Evolutionary conservation across 306 rosid species (phyloP), one percentile per base, ranked within the genome.

Genomic region (Lablab purpureus): DNA sequence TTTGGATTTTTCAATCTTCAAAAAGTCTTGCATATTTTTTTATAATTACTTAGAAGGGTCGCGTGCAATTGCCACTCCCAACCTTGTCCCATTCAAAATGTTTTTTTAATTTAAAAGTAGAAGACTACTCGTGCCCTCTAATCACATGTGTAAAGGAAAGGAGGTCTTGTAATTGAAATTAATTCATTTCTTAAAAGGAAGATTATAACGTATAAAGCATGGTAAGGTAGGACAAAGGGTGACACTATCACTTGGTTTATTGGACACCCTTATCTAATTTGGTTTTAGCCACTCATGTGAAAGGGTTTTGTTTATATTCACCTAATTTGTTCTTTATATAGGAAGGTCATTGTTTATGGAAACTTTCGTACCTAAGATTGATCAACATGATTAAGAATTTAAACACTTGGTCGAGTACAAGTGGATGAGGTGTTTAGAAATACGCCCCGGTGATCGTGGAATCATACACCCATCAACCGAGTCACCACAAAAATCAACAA

Each of bases 11-110:
- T 52, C 81, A 73, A 79, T 73, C 67, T 23, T 56, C 21, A 7
- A 68, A 84, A 79, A 50, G 81, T 60, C 69, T 40, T 67, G 21
- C 34, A 36, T 0, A 66, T 67, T 83, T 60, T 74, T 75, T 77
- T 58, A 78, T 79, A 17, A 79, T 78, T 85, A 45, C 67, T 54
- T 27, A 54, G 22, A 85, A 82, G 80, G 23, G n/a, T 55, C 65
- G 88, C 88, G 88, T 85, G 88, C 88, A 70, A 78, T 74, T 51
- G 62, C 75, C 67, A 85, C 80, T 74, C 79, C 74, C 11, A 17
- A 85, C 77, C 67, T 67, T 66, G 85, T 77, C 82, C 45, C 75
- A 76, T 82, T 74, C 10, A 74, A 59, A 74, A 45, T 45, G 25
- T 70, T 65, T 75, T 78, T 78, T 82, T 52, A 82, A 83, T 74